Evolutionary conservation across 345 rosid genomes (phyloP).

Genomic region (Rubroshorea leprosula): DNA sequence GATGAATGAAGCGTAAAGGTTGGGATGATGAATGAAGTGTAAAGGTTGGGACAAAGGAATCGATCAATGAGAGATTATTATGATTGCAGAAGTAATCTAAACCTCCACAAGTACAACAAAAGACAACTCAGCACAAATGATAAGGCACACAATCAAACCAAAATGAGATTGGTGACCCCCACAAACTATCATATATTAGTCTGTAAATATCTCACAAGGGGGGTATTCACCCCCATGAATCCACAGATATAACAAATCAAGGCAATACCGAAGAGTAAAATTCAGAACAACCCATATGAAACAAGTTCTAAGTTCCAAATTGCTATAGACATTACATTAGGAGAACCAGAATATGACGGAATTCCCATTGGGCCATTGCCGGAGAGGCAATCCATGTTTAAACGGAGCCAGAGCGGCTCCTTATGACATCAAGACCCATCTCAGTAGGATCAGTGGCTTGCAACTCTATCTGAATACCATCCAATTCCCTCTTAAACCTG

Average conservation of each 20-base stretch:
- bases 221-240: constrained; percentile 24
- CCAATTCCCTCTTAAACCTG: constrained; percentile 61
- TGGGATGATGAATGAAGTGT: too few species aligned
- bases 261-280: constrained; percentile 9
- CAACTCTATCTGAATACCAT: constrained; percentile 61
- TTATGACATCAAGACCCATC: constrained; percentile 63
- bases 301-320: constrained; percentile 20
- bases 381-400: constrained; percentile 23
- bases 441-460: constrained; percentile 71
- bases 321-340: constrained; percentile 29
- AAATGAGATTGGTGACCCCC: constrained; percentile 20
- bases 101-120: too few species aligned
- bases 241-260: constrained; percentile 23
- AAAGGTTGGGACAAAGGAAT: too few species aligned
- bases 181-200: constrained; percentile 26
- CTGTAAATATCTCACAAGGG: constrained; percentile 25
- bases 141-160: neutral
- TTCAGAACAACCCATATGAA: constrained; percentile 19
- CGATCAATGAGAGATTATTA: too few species aligned
- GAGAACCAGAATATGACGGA: constrained; percentile 16
- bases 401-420: constrained; percentile 39
- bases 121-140: too few species aligned
- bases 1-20: too few species aligned
- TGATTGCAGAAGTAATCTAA: too few species aligned
- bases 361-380: constrained; percentile 14